Evolutionary conservation across 1,139 yeast species (phyloP).

Genomic region (Debaryomycetaceae sp.): DNA sequence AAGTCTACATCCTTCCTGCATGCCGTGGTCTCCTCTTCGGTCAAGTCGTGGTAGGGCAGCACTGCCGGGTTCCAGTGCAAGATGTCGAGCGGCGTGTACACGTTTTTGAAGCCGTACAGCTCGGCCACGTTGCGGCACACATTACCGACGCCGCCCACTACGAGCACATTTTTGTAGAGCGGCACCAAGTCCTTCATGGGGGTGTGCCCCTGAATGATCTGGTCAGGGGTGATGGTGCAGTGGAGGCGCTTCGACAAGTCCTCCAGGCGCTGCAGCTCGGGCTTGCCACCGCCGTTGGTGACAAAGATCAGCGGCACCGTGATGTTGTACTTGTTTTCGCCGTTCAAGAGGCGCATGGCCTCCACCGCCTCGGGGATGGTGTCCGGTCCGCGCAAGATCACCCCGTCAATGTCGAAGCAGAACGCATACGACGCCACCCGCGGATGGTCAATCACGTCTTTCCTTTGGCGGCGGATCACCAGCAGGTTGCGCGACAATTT

Average conservation of each 20-base stretch:
- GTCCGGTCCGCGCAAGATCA: conserved; percentile 71
- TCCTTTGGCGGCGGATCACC: conserved; percentile 47
- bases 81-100: conserved; percentile 72
- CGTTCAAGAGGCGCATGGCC: conserved; percentile 67
- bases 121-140: conserved; percentile 78
- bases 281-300: conserved; percentile 86
- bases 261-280: conserved; percentile 65
- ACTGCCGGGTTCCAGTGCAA: conserved; percentile 86
- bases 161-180: conserved; percentile 64
- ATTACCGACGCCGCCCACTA: conserved; percentile 82
- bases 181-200: conserved; percentile 79
- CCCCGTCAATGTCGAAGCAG: conserved; percentile 87
- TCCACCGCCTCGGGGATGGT: conserved; percentile 73
- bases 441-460: conserved; percentile 55
- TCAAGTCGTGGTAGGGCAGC: conserved; percentile 71
- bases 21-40: conserved; percentile 60
- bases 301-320: conserved; percentile 83
- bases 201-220: conserved; percentile 84
- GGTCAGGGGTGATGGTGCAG: conserved; percentile 63
- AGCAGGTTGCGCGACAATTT: conserved; percentile 51
- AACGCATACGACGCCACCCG: conserved; percentile 80
- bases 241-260: conserved; percentile 61
- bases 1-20: conserved; percentile 58
- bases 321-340: conserved; percentile 72
- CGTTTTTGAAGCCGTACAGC: conserved; percentile 72